These are phyloP conservation scores for Tricholoma bakamatsutake DNA, from an alignment of 768 basidiomycete species.

Conservation along the genomic window DNA sequence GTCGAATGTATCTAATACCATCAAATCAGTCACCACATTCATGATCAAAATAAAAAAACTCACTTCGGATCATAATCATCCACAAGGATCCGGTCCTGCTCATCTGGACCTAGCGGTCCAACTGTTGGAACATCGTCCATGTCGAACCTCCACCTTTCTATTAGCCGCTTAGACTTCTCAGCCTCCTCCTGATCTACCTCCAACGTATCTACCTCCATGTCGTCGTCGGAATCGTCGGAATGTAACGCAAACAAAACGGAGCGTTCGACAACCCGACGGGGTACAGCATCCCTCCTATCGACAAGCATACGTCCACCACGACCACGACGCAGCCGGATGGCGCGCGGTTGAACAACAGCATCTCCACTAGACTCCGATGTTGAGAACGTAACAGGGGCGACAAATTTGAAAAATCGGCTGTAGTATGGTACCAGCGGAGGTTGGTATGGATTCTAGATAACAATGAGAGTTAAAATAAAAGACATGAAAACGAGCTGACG, in stretches of 20 bases:
- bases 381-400: slow-evolving; percentile 34
- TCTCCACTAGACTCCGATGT: slow-evolving; percentile 25
- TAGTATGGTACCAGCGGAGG: slow-evolving; percentile 49
- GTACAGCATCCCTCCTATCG: slow-evolving; percentile 53
- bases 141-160: slow-evolving; percentile 66
- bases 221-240: slow-evolving; percentile 15
- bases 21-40: not conserved
- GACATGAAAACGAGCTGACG: slow-evolving; percentile 34
- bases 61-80: slow-evolving; percentile 65
- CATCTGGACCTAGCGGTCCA: slow-evolving; percentile 57
- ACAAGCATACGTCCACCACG: slow-evolving; percentile 76
- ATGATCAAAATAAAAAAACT: not conserved
- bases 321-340: slow-evolving; percentile 71
- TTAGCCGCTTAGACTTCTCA: slow-evolving; percentile 26
- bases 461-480: not conserved
- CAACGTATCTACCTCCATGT: slow-evolving; percentile 32
- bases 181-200: slow-evolving; percentile 26
- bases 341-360: slow-evolving; percentile 26
- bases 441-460: slow-evolving; percentile 63
- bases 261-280: slow-evolving; percentile 21
- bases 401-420: slow-evolving; percentile 61
- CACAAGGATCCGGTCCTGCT: slow-evolving; percentile 60
- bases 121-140: slow-evolving; percentile 52
- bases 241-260: slow-evolving; percentile 23
- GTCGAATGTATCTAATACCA: slow-evolving; percentile 42